phyloP scores from a whole-genome alignment of 1,284 basidiomycete genomes.

The Ceratobasidium sp. region DNA sequence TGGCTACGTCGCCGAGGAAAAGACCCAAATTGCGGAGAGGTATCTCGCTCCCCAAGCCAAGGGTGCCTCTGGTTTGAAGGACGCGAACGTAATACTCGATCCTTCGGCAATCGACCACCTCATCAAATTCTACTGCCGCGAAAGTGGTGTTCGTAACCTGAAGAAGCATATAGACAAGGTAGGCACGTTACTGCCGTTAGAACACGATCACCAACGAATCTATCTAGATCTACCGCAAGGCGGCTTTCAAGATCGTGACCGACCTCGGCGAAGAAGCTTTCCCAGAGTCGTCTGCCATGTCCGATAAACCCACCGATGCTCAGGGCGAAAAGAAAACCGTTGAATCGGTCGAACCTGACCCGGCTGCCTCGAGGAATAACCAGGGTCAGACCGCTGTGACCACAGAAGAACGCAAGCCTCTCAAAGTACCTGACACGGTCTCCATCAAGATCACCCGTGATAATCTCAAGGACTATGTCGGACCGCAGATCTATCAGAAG shows the following conservation, averaged over 20 bases:
- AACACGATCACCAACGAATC: not conserved
- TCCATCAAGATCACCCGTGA: conserved; percentile 86
- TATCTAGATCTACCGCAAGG: conserved; percentile 95
- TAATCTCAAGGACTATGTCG: conserved; percentile 95
- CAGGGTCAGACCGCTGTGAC: conserved; percentile 69
- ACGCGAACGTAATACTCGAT: conserved; percentile 83
- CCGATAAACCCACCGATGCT: conserved; percentile 50
- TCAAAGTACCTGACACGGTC: conserved; percentile 84
- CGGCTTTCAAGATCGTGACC: conserved; percentile 91
- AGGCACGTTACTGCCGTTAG: conserved; percentile 39
- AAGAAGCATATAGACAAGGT: conserved; percentile 98
- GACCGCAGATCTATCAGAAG: conserved; percentile 95
- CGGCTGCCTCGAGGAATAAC: conserved; percentile 46
- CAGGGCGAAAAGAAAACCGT: conserved; percentile 46
- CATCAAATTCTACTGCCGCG: conserved; percentile 97
- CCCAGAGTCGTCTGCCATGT: conserved; percentile 58
- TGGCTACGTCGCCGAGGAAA: conserved; percentile 98
- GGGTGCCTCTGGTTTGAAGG: conserved; percentile 88
- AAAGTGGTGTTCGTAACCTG: conserved; percentile 94
- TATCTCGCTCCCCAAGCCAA: conserved; percentile 97
- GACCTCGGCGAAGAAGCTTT: conserved; percentile 91
- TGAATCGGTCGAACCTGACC: conserved; percentile 44
- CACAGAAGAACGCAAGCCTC: conserved; percentile 82
- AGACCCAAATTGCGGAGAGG: conserved; percentile 89
- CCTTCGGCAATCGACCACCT: conserved; percentile 86